These are phyloP conservation scores for Basidiobolus meristosporus DNA, from an alignment of 371 early-diverging fungal species.

Conservation along the genomic window DNA sequence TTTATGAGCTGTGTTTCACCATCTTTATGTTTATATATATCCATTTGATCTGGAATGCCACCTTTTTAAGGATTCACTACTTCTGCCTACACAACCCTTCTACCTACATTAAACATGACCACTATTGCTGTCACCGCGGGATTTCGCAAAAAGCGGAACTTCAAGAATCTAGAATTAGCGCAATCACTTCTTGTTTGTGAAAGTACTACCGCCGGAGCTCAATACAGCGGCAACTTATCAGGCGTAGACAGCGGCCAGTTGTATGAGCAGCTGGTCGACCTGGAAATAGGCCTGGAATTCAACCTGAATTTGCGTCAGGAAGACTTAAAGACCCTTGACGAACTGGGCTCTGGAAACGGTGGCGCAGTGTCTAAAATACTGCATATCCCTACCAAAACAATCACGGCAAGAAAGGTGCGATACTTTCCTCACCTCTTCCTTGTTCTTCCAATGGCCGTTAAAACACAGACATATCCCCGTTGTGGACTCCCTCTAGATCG, in stretches of 20 bases:
- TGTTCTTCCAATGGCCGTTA: neutral
- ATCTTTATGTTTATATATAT: too few species aligned
- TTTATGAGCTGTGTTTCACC: too few species aligned
- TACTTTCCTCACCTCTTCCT: too few species aligned
- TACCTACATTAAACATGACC: too few species aligned
- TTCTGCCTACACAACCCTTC: too few species aligned
- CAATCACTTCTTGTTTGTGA: constrained; percentile 7
- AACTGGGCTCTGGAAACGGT: constrained; percentile 73
- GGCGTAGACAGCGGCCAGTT: too few species aligned
- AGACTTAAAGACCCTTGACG: constrained; percentile 57
- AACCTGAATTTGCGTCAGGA: constrained; percentile 61
- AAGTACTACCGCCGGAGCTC: neutral
- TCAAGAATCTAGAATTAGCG: constrained; percentile 38
- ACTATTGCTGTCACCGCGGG: too few species aligned
- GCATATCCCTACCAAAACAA: constrained; percentile 50
- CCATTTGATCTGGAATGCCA: too few species aligned
- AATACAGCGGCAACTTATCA: constrained; percentile 9
- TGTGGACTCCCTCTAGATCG: too few species aligned
- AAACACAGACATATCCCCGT: too few species aligned
- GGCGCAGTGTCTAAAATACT: constrained; percentile 64
- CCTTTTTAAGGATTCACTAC: too few species aligned
- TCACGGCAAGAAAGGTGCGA: constrained; percentile 74
- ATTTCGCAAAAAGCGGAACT: constrained; percentile 57
- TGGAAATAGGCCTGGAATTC: constrained; percentile 55
- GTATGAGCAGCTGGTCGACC: constrained; percentile 10